Percentiles rank a stretch among this genome's conserved stretches.
Conservation (phyloP, 179 eudicot genomes). For the Heliamphora pulchella region DNA sequence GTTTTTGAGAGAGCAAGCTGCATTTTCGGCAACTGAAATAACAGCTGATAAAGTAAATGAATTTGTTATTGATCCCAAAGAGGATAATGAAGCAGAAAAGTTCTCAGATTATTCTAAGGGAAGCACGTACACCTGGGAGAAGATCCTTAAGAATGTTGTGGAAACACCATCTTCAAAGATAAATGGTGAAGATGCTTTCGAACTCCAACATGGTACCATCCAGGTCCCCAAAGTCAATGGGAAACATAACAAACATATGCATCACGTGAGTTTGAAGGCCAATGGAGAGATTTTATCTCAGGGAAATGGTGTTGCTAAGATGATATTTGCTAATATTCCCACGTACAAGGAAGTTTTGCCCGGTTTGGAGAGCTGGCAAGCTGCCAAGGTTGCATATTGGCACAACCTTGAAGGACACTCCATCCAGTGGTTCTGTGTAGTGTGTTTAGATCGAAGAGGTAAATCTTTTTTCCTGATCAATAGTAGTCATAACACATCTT, state of each 20-base stretch:
- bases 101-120: constrained; percentile 38
- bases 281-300: constrained; percentile 46
- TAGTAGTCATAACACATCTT: not conserved
- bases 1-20: constrained; percentile 91
- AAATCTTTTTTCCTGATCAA: constrained; percentile 12
- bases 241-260: constrained; percentile 56
- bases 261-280: constrained; percentile 45
- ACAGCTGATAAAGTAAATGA: constrained; percentile 51
- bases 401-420: constrained; percentile 78
- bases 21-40: constrained; percentile 58
- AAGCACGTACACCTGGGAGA: constrained; percentile 42
- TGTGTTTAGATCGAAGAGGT: constrained; percentile 79
- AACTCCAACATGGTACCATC: constrained; percentile 34
- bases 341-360: constrained; percentile 68
- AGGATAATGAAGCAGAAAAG: constrained; percentile 33
- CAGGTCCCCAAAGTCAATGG: constrained; percentile 70
- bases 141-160: constrained; percentile 38
- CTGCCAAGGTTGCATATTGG: constrained; percentile 80
- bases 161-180: constrained; percentile 35
- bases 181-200: constrained; percentile 35
- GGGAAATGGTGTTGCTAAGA: constrained; percentile 64
- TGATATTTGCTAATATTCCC: constrained; percentile 55
- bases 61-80: constrained; percentile 46
- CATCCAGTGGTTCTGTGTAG: constrained; percentile 81
- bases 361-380: constrained; percentile 77